Percentiles rank a stretch among this genome's conserved stretches.
phyloP scores from a whole-genome alignment of 495 filamentous ascomycete genomes.

The Podospora bellae-mahoneyi region DNA sequence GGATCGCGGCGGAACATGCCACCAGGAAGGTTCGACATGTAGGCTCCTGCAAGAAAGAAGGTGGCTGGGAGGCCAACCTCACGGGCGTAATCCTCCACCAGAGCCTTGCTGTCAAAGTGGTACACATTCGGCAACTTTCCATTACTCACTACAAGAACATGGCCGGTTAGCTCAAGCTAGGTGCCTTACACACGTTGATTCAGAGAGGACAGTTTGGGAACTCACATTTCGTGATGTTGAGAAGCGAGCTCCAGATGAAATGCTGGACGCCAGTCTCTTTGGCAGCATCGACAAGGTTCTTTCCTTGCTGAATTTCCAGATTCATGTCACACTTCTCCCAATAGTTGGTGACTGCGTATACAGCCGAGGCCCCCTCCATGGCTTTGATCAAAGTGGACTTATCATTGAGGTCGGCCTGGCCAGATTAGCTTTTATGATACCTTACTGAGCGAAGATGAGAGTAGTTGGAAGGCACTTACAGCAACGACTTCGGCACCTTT shows the following conservation, averaged over 20 bases:
- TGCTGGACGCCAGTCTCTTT: slow-evolving; percentile 45
- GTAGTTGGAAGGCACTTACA: slow-evolving; percentile 13
- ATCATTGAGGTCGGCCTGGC: slow-evolving; percentile 42
- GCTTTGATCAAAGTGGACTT: slow-evolving; percentile 44
- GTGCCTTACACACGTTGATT: too few relatives aligned
- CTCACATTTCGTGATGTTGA: slow-evolving; percentile 37
- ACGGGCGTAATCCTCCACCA: slow-evolving; percentile 57
- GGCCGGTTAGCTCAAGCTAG: background rate
- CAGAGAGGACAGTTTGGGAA: background rate
- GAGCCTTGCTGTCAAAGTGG: slow-evolving; percentile 62
- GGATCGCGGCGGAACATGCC: slow-evolving; percentile 29
- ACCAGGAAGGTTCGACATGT: slow-evolving; percentile 52
- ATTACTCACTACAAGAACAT: slow-evolving; percentile 33
- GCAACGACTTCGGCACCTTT: slow-evolving; percentile 46
- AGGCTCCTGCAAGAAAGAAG: slow-evolving; percentile 57
- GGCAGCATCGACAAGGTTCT: slow-evolving; percentile 48
- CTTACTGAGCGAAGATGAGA: background rate
- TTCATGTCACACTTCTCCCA: slow-evolving; percentile 34
- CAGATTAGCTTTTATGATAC: slow-evolving; percentile 10
- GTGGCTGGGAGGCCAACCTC: slow-evolving; percentile 46
- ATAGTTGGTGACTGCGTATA: slow-evolving; percentile 49
- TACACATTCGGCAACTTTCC: slow-evolving; percentile 50
- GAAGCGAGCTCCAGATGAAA: slow-evolving; percentile 46
- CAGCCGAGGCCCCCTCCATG: slow-evolving; percentile 43
- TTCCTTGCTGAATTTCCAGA: slow-evolving; percentile 44